Conservation (phyloP, 2,329 filamentous ascomycete genomes). For the Diaporthe sp. region DNA sequence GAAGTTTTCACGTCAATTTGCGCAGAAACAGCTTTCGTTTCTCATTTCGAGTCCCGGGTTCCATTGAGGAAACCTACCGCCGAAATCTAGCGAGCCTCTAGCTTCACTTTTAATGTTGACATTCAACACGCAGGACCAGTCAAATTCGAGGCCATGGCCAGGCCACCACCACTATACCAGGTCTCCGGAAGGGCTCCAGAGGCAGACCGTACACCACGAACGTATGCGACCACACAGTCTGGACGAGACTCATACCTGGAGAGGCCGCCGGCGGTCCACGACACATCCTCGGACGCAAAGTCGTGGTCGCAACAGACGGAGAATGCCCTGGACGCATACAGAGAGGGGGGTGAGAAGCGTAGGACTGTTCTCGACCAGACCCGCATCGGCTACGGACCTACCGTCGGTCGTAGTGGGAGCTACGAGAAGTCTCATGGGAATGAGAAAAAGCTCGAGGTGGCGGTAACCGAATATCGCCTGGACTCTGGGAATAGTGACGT, state of each 20-base stretch:
- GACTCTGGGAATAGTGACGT: background rate
- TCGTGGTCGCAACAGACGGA: slow-evolving; percentile 21
- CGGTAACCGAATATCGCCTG: background rate
- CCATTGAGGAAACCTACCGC: background rate
- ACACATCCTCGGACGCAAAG: background rate
- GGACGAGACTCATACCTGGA: background rate
- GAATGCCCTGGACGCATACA: slow-evolving; percentile 3
- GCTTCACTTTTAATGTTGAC: background rate
- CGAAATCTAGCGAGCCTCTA: background rate
- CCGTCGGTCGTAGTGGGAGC: no score
- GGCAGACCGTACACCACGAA: background rate
- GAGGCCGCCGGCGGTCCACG: background rate
- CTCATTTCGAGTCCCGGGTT: background rate
- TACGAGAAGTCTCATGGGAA: background rate
- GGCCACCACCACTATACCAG: background rate
- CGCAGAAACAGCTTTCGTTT: background rate
- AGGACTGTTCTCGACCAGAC: background rate
- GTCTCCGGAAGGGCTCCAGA: background rate
- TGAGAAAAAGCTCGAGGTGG: background rate
- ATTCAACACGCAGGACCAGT: background rate
- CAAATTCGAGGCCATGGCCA: background rate
- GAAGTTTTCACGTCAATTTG: no score
- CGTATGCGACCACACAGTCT: background rate
- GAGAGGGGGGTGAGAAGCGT: background rate
- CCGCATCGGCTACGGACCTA: background rate